phyloP scores from a whole-genome alignment of 495 filamentous ascomycete genomes.

The Neurospora sp. region DNA sequence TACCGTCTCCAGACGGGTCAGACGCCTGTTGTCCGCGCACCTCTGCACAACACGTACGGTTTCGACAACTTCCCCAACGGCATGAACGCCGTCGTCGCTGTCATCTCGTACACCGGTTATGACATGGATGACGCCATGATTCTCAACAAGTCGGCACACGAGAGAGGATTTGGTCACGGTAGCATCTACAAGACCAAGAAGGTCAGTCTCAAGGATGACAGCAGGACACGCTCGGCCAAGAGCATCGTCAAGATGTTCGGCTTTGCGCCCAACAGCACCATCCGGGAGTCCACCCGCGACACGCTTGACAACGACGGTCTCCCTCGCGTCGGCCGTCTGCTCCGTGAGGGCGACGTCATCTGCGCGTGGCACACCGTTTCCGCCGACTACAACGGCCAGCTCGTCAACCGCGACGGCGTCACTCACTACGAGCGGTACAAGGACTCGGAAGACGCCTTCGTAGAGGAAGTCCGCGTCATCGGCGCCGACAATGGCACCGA shows the following conservation, averaged over 20 bases:
- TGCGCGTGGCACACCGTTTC: constrained; percentile 85
- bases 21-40: constrained; percentile 85
- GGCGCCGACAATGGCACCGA: constrained; percentile 72
- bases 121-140: constrained; percentile 99
- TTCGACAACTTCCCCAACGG: constrained; percentile 98
- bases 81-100: constrained; percentile 92
- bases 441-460: constrained; percentile 72
- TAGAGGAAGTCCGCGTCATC: constrained; percentile 88
- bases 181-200: constrained; percentile 97
- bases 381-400: constrained; percentile 62
- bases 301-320: constrained; percentile 80
- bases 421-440: constrained; percentile 88
- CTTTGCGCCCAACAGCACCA: constrained; percentile 59
- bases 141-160: constrained; percentile 93
- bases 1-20: constrained; percentile 94
- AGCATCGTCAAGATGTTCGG: constrained; percentile 70
- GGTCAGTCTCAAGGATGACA: constrained; percentile 65
- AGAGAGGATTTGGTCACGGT: constrained; percentile 93
- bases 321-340: constrained; percentile 62
- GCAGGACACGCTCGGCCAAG: constrained; percentile 41
- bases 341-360: constrained; percentile 72
- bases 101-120: constrained; percentile 97
- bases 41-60: constrained; percentile 89
- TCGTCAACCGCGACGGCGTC: constrained; percentile 65
- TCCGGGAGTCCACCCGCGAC: constrained; percentile 53